Evolutionary conservation across 2,329 filamentous ascomycete genomes (phyloP), one percentile per base, ranked within the genome.

Genomic region (Penicillium sp.): DNA sequence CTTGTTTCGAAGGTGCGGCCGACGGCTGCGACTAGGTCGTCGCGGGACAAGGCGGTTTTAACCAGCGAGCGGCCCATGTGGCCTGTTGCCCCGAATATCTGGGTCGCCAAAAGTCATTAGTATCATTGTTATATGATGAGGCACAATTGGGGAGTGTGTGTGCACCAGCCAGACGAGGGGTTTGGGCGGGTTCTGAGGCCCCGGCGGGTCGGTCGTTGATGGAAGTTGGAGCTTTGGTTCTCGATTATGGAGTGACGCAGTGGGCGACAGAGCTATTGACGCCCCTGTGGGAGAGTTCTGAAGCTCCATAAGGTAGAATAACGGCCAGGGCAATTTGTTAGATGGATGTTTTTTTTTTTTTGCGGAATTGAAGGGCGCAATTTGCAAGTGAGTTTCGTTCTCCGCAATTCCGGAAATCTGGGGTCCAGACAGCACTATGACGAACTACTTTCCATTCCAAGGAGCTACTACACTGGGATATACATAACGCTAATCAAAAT

Each of bases 51-150:
- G 17, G 91, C 92, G 58, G 86, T 88, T 71, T 95, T 94, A 63
- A 94, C 91, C 21, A 98, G 86, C 7, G 91, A 96, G 56, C 92
- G 90, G 62, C 95, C 95, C 84, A 98, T 96, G 72, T 99, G 95
- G 60, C 95, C 95, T n/a, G 93, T 97, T 53, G 92, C 93, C 53
- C 95, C 95, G 78, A 97, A 99, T 58, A 98, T 84, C 92, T 93
- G 46, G 44, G 23, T 31, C 56, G 15, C 50, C 65, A 7, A 17
- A 17, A 48, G 61, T 35, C 58, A 15, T 11, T 21, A 35, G 19
- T 5, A 45, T 7, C 7, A 41, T 54, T 8, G 44, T 21, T 47
- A 31, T 19, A 44, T n/a, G n/a, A 17, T 11, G 19, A n/a, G 35
- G 8, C 23, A 15, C 30, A n/a, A 7, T 50, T 23, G 30, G 48